Base-by-base conservation (phyloP, 2,329 filamentous ascomycete species). In the Ilyonectria destructans region DNA sequence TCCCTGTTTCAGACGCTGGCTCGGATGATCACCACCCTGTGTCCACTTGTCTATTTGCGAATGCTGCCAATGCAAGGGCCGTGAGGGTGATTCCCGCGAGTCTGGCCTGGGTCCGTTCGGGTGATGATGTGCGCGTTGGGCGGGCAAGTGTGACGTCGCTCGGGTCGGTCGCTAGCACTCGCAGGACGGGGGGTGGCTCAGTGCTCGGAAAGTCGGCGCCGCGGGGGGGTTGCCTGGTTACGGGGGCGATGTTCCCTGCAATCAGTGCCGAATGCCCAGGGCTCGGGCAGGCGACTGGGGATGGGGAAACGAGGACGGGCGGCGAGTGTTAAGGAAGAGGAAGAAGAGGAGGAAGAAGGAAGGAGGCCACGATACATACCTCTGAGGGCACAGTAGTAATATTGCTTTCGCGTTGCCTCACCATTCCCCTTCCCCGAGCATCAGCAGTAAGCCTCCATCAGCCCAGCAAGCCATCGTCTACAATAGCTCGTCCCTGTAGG, bases 1-100 rank as follows among this genome's bases (percentile, higher is more conserved):
- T 62, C 62, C 57, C 43, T 63, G 65, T 68, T 68, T 68, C 65
- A 65, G 62, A 58, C 43, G 57, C 37, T 65, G 61, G 62, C 48
- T 59, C 43, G 46, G 61, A 58, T 52, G 61, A 65, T 68, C 56
- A 65, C 31, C 51, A 46, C 56, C 35, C 61, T 57, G 61, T 64
- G 56, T 59, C 55, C 61, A 29, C 43, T 43, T 43, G 40, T 17
- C n/a, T 26, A 26, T 26, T 26, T 26, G 26, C 26, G 26, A 43
- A 43, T 43, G 40, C 37, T 56, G 51, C 12, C 58, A 33, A 54
- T 57, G 64, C 64, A 19, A 61, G n/a, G 8, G 52, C 17, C 33
- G 37, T 43, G 31, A 40, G 45, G 49, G 29, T 4, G 31, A 37
- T 31, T 51, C 48, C 48, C 48, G 17, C 26, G 48, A 31, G 26